Conservation (phyloP, 2,329 filamentous ascomycete genomes). For the Esteya vermicola region DNA sequence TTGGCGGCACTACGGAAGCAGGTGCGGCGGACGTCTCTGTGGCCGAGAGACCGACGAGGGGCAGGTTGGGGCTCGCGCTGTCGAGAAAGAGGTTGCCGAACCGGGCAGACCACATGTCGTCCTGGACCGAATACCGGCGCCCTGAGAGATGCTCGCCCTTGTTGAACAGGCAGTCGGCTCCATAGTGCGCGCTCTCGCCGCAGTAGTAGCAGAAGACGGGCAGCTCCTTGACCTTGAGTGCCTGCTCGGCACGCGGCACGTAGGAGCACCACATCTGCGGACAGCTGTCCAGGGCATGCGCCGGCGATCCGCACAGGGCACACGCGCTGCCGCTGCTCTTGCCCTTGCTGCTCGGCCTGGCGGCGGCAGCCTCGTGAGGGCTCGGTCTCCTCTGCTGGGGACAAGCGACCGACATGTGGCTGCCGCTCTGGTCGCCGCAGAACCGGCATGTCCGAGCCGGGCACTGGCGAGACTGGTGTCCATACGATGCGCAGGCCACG, state of each 20-base stretch:
- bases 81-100: neutral
- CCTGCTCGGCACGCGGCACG: constrained; percentile 21
- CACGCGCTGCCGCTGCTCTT: too few species aligned
- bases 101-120: constrained; percentile 29
- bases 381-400: constrained; percentile 22
- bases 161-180: constrained; percentile 34
- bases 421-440: constrained; percentile 23
- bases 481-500: constrained; percentile 32
- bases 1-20: too few species aligned
- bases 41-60: neutral
- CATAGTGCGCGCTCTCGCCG: constrained; percentile 39
- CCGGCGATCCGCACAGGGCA: neutral
- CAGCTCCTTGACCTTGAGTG: constrained; percentile 20
- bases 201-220: constrained; percentile 41
- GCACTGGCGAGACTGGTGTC: constrained; percentile 31
- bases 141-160: constrained; percentile 8
- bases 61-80: neutral
- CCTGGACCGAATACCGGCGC: constrained; percentile 10
- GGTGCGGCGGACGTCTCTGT: too few species aligned
- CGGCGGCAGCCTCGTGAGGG: too few species aligned
- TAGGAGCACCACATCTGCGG: constrained; percentile 44
- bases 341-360: too few species aligned
- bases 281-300: constrained; percentile 1
- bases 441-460: constrained; percentile 31
- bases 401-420: constrained; percentile 36